phyloP scores from a whole-genome alignment of 768 basidiomycete genomes.

The Rubroboletus satanas region DNA sequence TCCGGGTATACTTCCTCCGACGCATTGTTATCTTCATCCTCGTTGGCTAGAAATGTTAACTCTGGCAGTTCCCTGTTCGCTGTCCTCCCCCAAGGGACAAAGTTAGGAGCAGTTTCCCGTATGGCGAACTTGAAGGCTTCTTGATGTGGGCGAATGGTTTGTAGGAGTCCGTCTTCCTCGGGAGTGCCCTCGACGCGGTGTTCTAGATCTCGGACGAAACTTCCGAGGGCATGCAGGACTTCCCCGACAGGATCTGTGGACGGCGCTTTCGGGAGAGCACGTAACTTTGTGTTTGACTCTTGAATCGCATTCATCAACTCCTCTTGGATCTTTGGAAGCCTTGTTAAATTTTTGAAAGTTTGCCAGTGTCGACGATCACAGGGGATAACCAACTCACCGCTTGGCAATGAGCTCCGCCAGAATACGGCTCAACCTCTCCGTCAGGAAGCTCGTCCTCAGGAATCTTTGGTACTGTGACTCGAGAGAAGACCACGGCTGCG shows the following conservation, averaged over 20 bases:
- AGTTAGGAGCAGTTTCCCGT: slow-evolving; percentile 52
- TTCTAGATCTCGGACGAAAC: slow-evolving; percentile 45
- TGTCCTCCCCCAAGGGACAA: slow-evolving; percentile 44
- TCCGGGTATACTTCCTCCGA: too few relatives aligned
- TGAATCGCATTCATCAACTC: slow-evolving; percentile 49
- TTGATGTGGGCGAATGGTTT: slow-evolving; percentile 49
- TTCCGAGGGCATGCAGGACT: slow-evolving; percentile 44
- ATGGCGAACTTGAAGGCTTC: slow-evolving; percentile 46
- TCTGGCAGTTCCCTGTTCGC: slow-evolving; percentile 1
- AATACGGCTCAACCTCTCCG: slow-evolving; percentile 53
- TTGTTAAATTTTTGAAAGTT: slow-evolving; percentile 20
- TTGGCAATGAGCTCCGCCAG: slow-evolving; percentile 61
- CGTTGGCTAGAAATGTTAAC: slow-evolving; percentile 35
- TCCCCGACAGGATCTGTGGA: slow-evolving; percentile 57
- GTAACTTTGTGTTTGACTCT: slow-evolving; percentile 33
- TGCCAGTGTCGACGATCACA: not conserved
- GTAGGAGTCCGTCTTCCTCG: slow-evolving; percentile 49
- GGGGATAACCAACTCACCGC: slow-evolving; percentile 37
- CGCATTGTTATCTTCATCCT: slow-evolving; percentile 10
- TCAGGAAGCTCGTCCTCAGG: slow-evolving; percentile 54
- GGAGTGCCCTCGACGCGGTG: slow-evolving; percentile 52
- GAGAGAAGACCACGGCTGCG: slow-evolving; percentile 51
- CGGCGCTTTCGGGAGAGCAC: slow-evolving; percentile 45
- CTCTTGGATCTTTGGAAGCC: slow-evolving; percentile 59
- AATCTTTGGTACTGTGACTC: slow-evolving; percentile 48